Percentiles rank a stretch among this genome's conserved stretches.
phyloP scores from a whole-genome alignment of 345 rosid species.

The Camelina laxa region DNA sequence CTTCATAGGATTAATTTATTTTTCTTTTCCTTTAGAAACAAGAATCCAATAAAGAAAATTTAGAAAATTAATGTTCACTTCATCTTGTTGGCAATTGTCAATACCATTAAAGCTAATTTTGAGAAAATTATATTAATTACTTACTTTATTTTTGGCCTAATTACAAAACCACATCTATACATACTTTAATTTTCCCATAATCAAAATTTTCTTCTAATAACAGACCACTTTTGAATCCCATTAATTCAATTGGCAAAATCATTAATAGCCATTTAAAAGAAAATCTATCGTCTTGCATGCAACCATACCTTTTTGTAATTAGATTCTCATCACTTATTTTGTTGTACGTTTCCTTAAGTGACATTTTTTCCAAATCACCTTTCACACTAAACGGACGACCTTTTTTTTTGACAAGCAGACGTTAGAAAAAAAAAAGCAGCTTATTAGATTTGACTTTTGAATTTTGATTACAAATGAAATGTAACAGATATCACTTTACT shows the following conservation, averaged over 20 bases:
- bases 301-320: slow-evolving; percentile 9
- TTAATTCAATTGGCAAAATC: not conserved
- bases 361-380: not conserved
- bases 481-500: not conserved
- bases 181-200: not conserved
- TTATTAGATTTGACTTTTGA: slow-evolving; percentile 32
- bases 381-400: slow-evolving; percentile 20
- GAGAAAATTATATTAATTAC: not conserved
- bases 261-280: slow-evolving; percentile 15
- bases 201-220: not conserved
- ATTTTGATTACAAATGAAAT: slow-evolving; percentile 11
- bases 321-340: slow-evolving; percentile 26
- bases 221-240: slow-evolving; percentile 12
- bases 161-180: not conserved
- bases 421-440: not conserved
- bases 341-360: slow-evolving; percentile 6
- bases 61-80: not conserved
- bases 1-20: no score
- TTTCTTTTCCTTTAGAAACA: no score
- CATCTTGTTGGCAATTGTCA: not conserved
- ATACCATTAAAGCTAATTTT: not conserved
- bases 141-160: not conserved
- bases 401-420: slow-evolving; percentile 3
- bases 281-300: slow-evolving; percentile 35
- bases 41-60: not conserved